Base-by-base conservation (phyloP, 371 early-diverging fungal genomes). In the Syncephalastrum contaminatum region DNA sequence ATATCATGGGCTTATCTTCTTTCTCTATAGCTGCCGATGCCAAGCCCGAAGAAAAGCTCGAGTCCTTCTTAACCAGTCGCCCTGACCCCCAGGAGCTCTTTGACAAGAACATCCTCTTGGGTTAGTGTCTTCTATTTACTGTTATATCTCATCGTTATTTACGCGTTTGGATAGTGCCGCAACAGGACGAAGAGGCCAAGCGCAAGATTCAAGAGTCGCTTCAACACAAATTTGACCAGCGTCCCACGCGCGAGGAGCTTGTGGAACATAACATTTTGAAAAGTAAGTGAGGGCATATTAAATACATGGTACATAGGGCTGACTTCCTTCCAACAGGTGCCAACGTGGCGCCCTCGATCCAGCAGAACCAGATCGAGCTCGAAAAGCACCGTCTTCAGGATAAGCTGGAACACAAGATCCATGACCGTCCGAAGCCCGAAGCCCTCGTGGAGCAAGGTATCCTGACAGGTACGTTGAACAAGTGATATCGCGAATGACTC, bases 251-350 rank as follows among this genome's bases (percentile, higher is more conserved):
- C 12, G 81, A 82, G 2, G 80, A 90, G 54, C 79, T 95, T 40
- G 76, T 78, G 40, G 86, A 91, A 51, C 80, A 82, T 54, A 82
- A 88, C 16, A 91, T 93, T 40, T 62, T 92, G 21, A 80, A 82
- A 51, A 62, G 76, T 80, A 67, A 59, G 62, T 40, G 36, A 48
- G 10, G 50, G 19, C 18, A 47, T 15, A 42, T 30, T 30, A 30
- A 30, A 30, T 30, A 30, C 12, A 30, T 30, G 36, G 3, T 18
- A 49, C n/a, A 1, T 0, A n/a, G 39, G 16, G 52, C 16, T 14
- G 77, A 75, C 20, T 48, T 19, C 13, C 7, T 15, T 20, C 12
- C 12, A 20, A 46, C 50, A 74, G 77, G 72, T 27, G 63, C 76
- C 19, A 66, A 58, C 27, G 82, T 83, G 22, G 77, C 82, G 15